A percentile compares a stretch with the other conserved stretches of the same genome.
These are phyloP conservation scores for Tagetes erecta DNA, from an alignment of 129 eudicot species.

Conservation along the genomic window DNA sequence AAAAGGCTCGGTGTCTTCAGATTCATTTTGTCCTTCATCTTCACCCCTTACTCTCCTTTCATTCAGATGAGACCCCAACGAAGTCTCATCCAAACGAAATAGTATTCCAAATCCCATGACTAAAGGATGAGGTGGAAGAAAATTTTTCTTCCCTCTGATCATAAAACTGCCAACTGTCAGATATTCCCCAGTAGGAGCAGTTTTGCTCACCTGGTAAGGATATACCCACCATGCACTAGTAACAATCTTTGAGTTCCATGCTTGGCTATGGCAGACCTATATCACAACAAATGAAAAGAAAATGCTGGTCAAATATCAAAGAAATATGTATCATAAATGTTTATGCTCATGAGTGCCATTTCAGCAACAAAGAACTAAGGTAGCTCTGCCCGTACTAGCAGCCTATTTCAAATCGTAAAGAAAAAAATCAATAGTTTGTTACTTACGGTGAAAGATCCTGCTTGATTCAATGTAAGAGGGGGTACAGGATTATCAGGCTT, in stretches of 20 bases:
- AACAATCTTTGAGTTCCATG: conserved; percentile 97
- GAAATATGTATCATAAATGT: not conserved
- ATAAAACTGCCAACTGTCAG: conserved; percentile 98
- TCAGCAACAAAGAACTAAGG: not conserved
- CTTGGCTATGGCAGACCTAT: conserved; percentile 98
- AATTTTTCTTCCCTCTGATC: conserved; percentile 95
- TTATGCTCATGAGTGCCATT: not conserved
- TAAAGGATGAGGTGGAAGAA: conserved; percentile 94
- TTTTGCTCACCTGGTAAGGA: conserved; percentile 95
- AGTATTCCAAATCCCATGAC: conserved; percentile 94
- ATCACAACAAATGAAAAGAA: not conserved
- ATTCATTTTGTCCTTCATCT: conserved; percentile 64
- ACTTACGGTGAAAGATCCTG: conserved; percentile 97
- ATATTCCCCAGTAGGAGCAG: conserved; percentile 98
- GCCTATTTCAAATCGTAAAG: not conserved
- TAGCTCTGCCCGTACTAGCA: not conserved
- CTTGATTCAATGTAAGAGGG: conserved; percentile 94
- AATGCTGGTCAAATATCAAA: not conserved
- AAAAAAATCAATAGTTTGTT: not conserved
- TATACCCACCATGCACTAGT: conserved; percentile 99
- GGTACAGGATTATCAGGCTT: conserved; percentile 89
- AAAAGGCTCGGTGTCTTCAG: conserved; percentile 45
- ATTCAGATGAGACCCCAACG: conserved; percentile 88
- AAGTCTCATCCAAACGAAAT: conserved; percentile 91
- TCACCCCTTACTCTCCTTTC: conserved; percentile 98